Evolutionary conservation across 768 basidiomycete species (phyloP).

Genomic region (Guyanaporus albipodus): DNA sequence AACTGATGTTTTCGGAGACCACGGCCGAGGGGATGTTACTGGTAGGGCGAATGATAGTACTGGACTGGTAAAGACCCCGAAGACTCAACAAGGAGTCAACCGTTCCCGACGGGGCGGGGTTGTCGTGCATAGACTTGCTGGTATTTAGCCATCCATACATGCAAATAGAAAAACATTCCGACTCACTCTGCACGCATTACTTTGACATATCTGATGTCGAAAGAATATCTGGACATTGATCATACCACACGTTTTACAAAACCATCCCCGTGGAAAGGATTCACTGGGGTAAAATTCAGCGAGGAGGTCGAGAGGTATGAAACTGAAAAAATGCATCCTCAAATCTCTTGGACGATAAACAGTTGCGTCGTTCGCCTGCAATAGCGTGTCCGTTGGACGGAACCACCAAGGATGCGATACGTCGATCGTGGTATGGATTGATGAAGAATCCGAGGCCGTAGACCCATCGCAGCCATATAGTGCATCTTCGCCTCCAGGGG

Average conservation of each 20-base stretch:
- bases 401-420: constrained; percentile 20
- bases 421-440: neutral
- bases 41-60: constrained; percentile 15
- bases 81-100: constrained; percentile 19
- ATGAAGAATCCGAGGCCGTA: neutral
- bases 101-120: constrained; percentile 10
- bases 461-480: constrained; percentile 11
- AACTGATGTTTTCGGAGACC: constrained; percentile 6
- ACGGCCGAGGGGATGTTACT: constrained; percentile 18
- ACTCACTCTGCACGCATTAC: constrained; percentile 39
- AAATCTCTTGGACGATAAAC: constrained; percentile 24
- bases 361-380: constrained; percentile 6
- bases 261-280: constrained; percentile 45
- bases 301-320: constrained; percentile 30
- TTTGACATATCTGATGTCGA: constrained; percentile 45
- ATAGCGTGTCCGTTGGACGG: constrained; percentile 10
- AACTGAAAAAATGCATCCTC: constrained; percentile 25
- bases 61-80: constrained; percentile 18
- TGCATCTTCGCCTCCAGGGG: constrained; percentile 45
- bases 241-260: constrained; percentile 44
- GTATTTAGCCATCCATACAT: constrained; percentile 9
- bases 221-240: constrained; percentile 44
- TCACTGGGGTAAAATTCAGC: constrained; percentile 30
- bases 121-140: constrained; percentile 8
- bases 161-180: neutral